Conservation (phyloP, 2,329 filamentous ascomycete genomes). For the Fusarium oxysporum region DNA sequence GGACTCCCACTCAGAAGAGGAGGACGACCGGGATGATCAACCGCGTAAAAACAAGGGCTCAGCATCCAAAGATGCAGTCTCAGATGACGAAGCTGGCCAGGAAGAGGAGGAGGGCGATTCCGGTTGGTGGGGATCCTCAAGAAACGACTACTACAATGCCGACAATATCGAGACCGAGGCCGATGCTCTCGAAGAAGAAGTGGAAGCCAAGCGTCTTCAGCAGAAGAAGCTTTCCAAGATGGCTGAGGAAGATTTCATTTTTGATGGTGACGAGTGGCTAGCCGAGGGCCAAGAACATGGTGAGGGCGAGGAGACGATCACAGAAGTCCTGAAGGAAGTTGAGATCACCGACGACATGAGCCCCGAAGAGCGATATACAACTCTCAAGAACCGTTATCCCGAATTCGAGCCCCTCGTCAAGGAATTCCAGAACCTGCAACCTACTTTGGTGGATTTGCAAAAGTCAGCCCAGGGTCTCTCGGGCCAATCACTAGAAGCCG, state of each 20-base stretch:
- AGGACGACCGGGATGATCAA: conserved; percentile 55
- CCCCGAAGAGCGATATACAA: conserved; percentile 76
- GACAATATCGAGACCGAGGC: conserved; percentile 75
- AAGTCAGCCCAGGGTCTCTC: conserved; percentile 66
- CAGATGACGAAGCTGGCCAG: conserved; percentile 68
- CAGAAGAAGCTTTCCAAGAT: conserved; percentile 91
- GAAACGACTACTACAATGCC: conserved; percentile 92
- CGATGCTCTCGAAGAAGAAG: conserved; percentile 88
- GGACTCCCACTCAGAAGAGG: conserved; percentile 59
- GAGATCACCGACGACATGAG: conserved; percentile 85
- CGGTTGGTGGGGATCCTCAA: conserved; percentile 87
- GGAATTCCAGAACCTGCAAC: conserved; percentile 81
- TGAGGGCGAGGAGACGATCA: conserved; percentile 73
- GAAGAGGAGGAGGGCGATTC: conserved; percentile 67
- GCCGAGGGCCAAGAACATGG: conserved; percentile 64
- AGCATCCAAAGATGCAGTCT: conserved; percentile 48
- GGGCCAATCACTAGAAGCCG: conserved; percentile 66
- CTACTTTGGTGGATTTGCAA: conserved; percentile 69
- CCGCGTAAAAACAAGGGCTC: conserved; percentile 49
- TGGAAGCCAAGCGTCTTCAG: conserved; percentile 87
- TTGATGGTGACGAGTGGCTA: conserved; percentile 90
- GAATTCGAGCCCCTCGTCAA: conserved; percentile 89
- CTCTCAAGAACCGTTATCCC: conserved; percentile 85
- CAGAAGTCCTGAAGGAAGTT: conserved; percentile 85
- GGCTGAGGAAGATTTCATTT: conserved; percentile 91